Base-by-base conservation (phyloP, 495 filamentous ascomycete genomes). In the Xylaria intraflava region DNA sequence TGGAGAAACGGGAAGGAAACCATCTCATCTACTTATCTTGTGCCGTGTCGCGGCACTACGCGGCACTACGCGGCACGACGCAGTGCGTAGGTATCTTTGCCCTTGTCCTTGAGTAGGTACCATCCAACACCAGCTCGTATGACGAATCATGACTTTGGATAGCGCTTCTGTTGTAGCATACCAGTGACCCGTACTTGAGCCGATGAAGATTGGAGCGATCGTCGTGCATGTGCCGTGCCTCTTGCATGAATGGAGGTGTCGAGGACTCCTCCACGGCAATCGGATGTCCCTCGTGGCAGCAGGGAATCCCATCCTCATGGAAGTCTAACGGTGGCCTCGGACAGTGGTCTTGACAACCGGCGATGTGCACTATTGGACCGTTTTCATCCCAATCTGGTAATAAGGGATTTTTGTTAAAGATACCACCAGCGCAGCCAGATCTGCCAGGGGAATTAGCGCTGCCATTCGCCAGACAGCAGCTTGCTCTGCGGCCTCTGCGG, bases 381-480 rank as follows among this genome's bases (percentile, higher is more conserved):
- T 20, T 11, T 3, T 6, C 20, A 4, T 33, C 52, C 45, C 27
- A 29, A 55, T 48, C 12, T 27, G 38, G 52, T 49, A 55, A 55
- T 5, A 19, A 43, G 33, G 52, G 52, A 55, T 45, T 55, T 55
- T 55, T 55, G 52, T 55, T 19, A 24, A 38, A 49, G 44, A 47
- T 54, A 9, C 17, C 29, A 16, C 22, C 33, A 35, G 51, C 41
- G 22, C 29, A 30, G 11, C 24, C 33, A 35, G 33, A 49, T 55
- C 43, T 55, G 44, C 20, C 52, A 47, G 45, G 52, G 43, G 44
- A 55, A 22, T 12, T 20, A 8, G 24, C 33, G 16, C 51, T 54
- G 38, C 24, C 16, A 55, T 55, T 46, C 45, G 52, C 45, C 36
- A 14, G 51, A 38, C 39, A n/a, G 35, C 35, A 8, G 35, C 35